A percentile compares a stretch with the other conserved stretches of the same genome.
These are phyloP conservation scores for Globisporangium recalcitrans DNA, from an alignment of 352 stramenopile species.

Conservation along the genomic window DNA sequence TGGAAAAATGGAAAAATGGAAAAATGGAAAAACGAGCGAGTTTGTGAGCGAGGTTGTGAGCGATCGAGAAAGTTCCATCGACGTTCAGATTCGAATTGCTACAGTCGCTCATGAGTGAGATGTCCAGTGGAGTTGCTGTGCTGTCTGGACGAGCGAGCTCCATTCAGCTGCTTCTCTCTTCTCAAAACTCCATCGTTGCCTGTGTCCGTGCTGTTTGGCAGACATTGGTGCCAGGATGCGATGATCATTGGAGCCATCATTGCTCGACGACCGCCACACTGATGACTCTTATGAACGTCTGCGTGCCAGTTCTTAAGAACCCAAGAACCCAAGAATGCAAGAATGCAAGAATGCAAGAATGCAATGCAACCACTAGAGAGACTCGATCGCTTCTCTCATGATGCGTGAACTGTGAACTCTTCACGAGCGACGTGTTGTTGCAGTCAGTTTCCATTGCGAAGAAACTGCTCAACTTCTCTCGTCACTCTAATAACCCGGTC, in stretches of 20 bases:
- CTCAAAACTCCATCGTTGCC: too few relatives aligned
- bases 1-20: neutral
- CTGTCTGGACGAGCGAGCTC: too few relatives aligned
- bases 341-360: neutral
- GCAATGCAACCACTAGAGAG: neutral
- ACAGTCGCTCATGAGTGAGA: neutral
- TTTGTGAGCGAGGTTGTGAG: neutral
- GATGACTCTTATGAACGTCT: too few relatives aligned
- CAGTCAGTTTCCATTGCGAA: neutral
- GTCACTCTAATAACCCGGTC: neutral
- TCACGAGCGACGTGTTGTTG: neutral
- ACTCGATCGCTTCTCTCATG: neutral
- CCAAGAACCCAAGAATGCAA: too few relatives aligned
- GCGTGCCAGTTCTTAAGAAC: too few relatives aligned
- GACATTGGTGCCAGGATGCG: too few relatives aligned
- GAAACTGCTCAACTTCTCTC: neutral
- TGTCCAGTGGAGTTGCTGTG: neutral
- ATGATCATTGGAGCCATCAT: too few relatives aligned
- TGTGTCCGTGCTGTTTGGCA: too few relatives aligned
- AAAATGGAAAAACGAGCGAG: neutral
- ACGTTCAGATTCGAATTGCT: neutral
- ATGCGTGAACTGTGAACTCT: too few relatives aligned
- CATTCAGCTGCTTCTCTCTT: too few relatives aligned
- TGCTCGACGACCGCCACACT: too few relatives aligned
- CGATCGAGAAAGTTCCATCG: conserved; percentile 5